Evolutionary conservation across 2,329 filamentous ascomycete species (phyloP), one percentile per base, ranked within the genome.

Genomic region (Thermomyces lanuginosus): DNA sequence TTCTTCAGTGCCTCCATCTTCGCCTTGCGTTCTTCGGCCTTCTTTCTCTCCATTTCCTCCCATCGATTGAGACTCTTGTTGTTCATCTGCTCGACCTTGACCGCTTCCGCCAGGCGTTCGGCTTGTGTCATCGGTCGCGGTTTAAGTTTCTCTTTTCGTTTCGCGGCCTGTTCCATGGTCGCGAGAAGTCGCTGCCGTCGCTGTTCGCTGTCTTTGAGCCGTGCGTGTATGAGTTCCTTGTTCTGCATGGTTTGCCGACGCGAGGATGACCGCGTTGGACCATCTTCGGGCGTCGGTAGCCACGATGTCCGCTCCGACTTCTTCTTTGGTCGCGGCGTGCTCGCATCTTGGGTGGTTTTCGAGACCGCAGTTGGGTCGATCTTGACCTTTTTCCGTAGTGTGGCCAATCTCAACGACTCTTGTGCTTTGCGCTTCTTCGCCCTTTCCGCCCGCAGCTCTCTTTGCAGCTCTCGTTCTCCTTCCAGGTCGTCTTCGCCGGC

Each of bases 41-140:
- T 72, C 48, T 77, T 73, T 54, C 82, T 83, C 56, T 98, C 89
- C 5, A 82, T 80, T 50, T 82, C 77, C 51, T 95, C 84, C 84
- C 86, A 95, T 30, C 81, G 68, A 45, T 86, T 93, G 44, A 92
- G 58, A 51, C 77, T 95, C 63, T 81, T 91, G 40, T 76, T 69
- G 51, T 98, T 93, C 42, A 75, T 65, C 51, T 77, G 76, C 53
- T 95, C 89, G 5, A 91, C 75, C 27, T 74, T 59, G 10, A 76
- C 80, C 1, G 84, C 84, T 52, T 92, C 81, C 15, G 71, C 74
- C 15, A 93, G 63, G 19, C 83, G 69, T 48, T 95, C 76, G 22
- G 71, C 81, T 52, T 93, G 86, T 4, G 83, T 92, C 70, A 92
- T 72, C 15, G 76, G 67, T 32, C 76, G 77, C 29, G 80, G 79